Base-by-base conservation (phyloP, 1,139 yeast species). In the Blastobotrys serpentis region DNA sequence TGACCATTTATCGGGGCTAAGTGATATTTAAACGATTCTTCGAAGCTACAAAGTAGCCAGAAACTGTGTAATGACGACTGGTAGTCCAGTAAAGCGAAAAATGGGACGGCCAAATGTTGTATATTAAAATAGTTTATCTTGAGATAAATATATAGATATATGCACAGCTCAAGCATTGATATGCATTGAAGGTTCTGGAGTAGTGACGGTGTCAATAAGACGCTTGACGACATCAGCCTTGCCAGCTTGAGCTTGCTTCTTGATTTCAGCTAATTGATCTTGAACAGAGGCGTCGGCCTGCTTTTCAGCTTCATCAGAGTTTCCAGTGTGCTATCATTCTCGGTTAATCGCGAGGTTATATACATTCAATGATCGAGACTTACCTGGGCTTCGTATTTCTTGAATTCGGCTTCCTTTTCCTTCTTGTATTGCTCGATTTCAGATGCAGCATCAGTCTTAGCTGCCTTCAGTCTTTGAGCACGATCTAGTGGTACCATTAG, bases 391-490 rank as follows among this genome's bases (percentile, higher is more conserved):
- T 88, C 95, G 63, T 75, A 84, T 55, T 78, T 72, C 65, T 79
- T 76, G 71, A 90, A 81, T 70, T 92, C 97, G 41, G 72, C 74
- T 60, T 90, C 97, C 76, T 90, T 92, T 68, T 81, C 81, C 51
- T 77, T 70, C 76, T 87, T 89, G 78, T 92, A 92, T 51, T 81
- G 84, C 57, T 84, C 88, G 63, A 92, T 87, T 70, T 92, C 98
- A 52, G 78, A 73, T 58, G 89, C 85, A 36, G 98, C 98, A 67
- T 92, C 98, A 39, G 84, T 74, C 75, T 89, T 90, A 49, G 98
- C 97, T 41, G 94, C 89, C 79, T 92, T 92, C 69, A 92, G 77
- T 61, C 95, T 86, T 64, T 80, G 82, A 40, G 95, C 79, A 70
- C 96, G 88, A 75, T 83, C 77, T 72, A 42, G n/a, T n/a, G n/a